Percentiles rank a stretch among this genome's conserved stretches.
Evolutionary conservation across 2,329 filamentous ascomycete species (phyloP).

Genomic region (Cercospora sp.): DNA sequence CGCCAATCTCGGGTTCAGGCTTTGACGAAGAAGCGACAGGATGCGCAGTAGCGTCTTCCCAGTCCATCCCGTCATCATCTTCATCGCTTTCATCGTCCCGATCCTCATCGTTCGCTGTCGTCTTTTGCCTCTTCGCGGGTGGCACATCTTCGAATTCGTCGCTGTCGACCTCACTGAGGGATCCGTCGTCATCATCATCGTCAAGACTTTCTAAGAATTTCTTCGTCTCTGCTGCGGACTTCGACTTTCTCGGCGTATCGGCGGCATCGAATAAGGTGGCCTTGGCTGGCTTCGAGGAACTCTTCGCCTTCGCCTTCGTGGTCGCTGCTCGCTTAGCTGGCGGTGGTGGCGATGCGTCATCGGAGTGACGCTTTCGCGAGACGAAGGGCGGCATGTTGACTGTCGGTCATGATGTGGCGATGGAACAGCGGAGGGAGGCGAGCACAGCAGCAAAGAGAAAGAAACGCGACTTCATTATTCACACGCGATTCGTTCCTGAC

Average conservation of each 20-base stretch:
- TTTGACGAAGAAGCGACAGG: slow-evolving; percentile 35
- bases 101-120: slow-evolving; percentile 37
- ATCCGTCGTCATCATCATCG: slow-evolving; percentile 43
- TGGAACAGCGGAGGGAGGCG: neutral
- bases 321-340: slow-evolving; percentile 25
- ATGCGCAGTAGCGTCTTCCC: slow-evolving; percentile 53
- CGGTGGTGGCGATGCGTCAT: slow-evolving; percentile 44
- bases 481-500: slow-evolving; percentile 2
- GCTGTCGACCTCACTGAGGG: slow-evolving; percentile 47
- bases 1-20: slow-evolving; percentile 34
- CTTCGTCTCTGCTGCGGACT: slow-evolving; percentile 34
- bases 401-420: neutral
- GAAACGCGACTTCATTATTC: slow-evolving; percentile 10
- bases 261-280: slow-evolving; percentile 48
- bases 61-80: slow-evolving; percentile 58
- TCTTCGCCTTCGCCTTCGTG: neutral
- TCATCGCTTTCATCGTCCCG: slow-evolving; percentile 55
- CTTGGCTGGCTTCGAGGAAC: slow-evolving; percentile 35
- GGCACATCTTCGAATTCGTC: slow-evolving; percentile 54
- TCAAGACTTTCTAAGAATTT: slow-evolving; percentile 42
- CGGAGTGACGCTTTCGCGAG: slow-evolving; percentile 64
- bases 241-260: slow-evolving; percentile 40
- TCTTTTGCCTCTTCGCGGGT: slow-evolving; percentile 46
- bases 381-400: slow-evolving; percentile 65
- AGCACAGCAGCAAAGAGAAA: neutral